Evolutionary conservation across 495 filamentous ascomycete species (phyloP), one percentile per base, ranked within the genome.

Genomic region (Cenococcum geophilum): DNA sequence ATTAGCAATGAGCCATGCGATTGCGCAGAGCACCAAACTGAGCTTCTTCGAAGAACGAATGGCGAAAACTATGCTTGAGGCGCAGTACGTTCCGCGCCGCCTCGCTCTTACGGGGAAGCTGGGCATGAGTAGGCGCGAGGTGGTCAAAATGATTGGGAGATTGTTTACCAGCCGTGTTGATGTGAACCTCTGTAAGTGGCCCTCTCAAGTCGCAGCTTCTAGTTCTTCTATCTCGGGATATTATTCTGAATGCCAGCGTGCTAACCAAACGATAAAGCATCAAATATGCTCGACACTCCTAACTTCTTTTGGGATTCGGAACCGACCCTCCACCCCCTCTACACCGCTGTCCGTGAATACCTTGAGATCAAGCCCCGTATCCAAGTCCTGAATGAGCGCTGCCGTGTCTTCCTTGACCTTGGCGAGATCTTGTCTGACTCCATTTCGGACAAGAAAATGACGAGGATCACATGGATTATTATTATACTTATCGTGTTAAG

Each of bases 221-320:
- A 16, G 40, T 10, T 16, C 12, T 16, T 45, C 40, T 45, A 45
- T 4, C 27, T 32, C 27, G 27, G 1, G 12, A 55, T 36, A 21
- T 16, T 11, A 32, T 27, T 37, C 23, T 27, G 16, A 54, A 12
- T 11, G 36, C 16, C 11, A 49, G 47, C 60, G 1, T 40, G 25
- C 45, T 62, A 66, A 61, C 61, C 8, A 53, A n/a, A 45, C 23
- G 21, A 49, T 61, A 23, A 72, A 95, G 89, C 93, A 57, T 95
- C 90, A 14, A 99, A 97, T 67, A 91, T 97, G 71, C 87, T 99
- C 61, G 92, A 97, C 72, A 90, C 95, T 3, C 95, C 93, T 47
- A 95, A 93, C 72, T 97, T 99, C 79, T 97, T 99, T 81, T 99
- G 93, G 93, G 91, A 96, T 68, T 87, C 86, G 34, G 93, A 99